Percentiles rank a stretch among this genome's conserved stretches.
Conservation (phyloP, 2,329 filamentous ascomycete genomes). For the Penicillium italicum region DNA sequence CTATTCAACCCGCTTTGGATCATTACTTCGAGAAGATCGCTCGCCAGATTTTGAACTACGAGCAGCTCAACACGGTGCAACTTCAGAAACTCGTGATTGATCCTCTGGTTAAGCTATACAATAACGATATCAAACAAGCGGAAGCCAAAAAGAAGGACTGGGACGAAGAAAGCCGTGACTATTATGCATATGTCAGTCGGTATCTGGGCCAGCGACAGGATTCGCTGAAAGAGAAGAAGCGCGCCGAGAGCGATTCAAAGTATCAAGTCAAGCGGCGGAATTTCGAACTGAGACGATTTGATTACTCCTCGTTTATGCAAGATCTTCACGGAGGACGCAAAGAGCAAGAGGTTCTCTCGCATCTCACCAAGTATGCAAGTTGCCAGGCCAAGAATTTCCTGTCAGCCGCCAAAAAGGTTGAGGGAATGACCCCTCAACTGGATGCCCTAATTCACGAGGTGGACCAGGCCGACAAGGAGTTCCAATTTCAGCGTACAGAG, state of each 20-base stretch:
- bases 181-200: constrained; percentile 89
- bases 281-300: constrained; percentile 95
- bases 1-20: constrained; percentile 92
- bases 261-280: constrained; percentile 91
- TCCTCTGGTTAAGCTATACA: constrained; percentile 85
- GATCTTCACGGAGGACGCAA: constrained; percentile 98
- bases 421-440: constrained; percentile 79
- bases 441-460: constrained; percentile 87
- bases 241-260: constrained; percentile 89
- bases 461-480: constrained; percentile 92
- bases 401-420: constrained; percentile 78
- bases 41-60: constrained; percentile 80
- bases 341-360: constrained; percentile 92
- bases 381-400: constrained; percentile 82
- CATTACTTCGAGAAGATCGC: constrained; percentile 99
- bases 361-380: constrained; percentile 90
- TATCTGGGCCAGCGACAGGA: constrained; percentile 97
- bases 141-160: constrained; percentile 97
- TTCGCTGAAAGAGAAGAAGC: constrained; percentile 95
- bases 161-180: constrained; percentile 97
- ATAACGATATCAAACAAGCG: constrained; percentile 94
- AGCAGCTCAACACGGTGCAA: constrained; percentile 76
- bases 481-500: constrained; percentile 90
- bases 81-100: constrained; percentile 94
- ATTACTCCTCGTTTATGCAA: constrained; percentile 99